Conservation (phyloP, 768 basidiomycete species). For the Mycena vitilis region DNA sequence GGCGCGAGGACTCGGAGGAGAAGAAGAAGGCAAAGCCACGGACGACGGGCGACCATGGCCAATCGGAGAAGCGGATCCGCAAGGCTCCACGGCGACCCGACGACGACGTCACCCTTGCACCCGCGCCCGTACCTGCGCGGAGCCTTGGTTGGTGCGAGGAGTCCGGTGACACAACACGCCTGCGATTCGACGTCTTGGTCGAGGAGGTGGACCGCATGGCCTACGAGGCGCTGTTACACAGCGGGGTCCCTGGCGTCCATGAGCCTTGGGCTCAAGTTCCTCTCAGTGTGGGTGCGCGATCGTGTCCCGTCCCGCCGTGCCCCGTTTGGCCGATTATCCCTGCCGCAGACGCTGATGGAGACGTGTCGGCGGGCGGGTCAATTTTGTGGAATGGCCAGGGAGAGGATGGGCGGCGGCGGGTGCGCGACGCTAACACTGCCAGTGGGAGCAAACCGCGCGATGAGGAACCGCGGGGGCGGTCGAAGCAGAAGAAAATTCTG, state of each 20-base stretch:
- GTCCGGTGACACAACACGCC: not conserved
- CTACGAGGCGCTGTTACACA: not conserved
- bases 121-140: not conserved
- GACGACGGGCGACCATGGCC: not conserved
- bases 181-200: constrained; percentile 2
- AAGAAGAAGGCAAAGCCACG: not conserved
- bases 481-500: not conserved
- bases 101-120: not conserved
- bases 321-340: not conserved
- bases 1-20: no score
- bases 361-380: constrained; percentile 8
- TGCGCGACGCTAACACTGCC: not conserved
- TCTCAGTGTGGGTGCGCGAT: not conserved
- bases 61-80: not conserved
- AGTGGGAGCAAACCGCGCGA: not conserved
- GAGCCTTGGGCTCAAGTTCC: not conserved
- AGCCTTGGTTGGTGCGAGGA: constrained; percentile 11
- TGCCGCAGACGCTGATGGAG: not conserved
- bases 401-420: not conserved
- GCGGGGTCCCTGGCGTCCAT: not conserved
- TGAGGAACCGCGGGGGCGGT: constrained; percentile 1
- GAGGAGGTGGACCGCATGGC: constrained; percentile 18
- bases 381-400: not conserved
- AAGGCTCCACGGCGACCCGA: not conserved
- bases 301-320: not conserved